These are phyloP conservation scores for Grigorovia humatica DNA, from an alignment of 805 yeast genomes.

Conservation along the genomic window DNA sequence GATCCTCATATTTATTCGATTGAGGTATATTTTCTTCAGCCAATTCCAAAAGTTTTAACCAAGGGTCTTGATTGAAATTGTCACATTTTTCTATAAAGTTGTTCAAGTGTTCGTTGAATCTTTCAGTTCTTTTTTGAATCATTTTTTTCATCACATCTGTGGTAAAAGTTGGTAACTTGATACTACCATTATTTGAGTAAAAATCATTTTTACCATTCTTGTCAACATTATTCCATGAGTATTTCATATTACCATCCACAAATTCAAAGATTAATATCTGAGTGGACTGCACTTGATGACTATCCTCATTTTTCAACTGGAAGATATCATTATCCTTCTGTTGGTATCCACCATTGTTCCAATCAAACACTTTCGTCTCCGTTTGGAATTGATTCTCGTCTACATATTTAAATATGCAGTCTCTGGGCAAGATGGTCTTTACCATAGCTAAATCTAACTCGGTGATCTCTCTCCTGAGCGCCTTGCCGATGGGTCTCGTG, in stretches of 20 bases:
- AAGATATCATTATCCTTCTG: slow-evolving; percentile 47
- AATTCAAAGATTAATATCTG: slow-evolving; percentile 69
- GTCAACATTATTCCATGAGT: slow-evolving; percentile 33
- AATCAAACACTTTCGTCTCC: slow-evolving; percentile 30
- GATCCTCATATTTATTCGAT: slow-evolving; percentile 43
- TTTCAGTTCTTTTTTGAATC: slow-evolving; percentile 46
- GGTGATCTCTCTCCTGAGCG: slow-evolving; percentile 35
- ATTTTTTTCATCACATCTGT: slow-evolving; percentile 49
- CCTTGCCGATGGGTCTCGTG: slow-evolving; percentile 41
- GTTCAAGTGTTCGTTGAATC: slow-evolving; percentile 36
- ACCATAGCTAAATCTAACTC: slow-evolving; percentile 55
- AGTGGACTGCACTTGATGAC: slow-evolving; percentile 28
- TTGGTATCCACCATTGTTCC: slow-evolving; percentile 38
- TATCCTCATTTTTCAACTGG: slow-evolving; percentile 33
- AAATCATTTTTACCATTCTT: slow-evolving; percentile 7
- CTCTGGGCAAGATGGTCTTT: slow-evolving; percentile 52
- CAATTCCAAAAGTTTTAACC: slow-evolving; percentile 29
- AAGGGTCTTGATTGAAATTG: slow-evolving; percentile 31
- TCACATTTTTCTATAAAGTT: slow-evolving; percentile 28
- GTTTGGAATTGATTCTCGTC: slow-evolving; percentile 58
- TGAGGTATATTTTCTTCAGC: slow-evolving; percentile 38
- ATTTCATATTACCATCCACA: slow-evolving; percentile 50
- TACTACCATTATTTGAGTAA: slow-evolving; percentile 25
- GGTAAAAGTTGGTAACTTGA: slow-evolving; percentile 41
- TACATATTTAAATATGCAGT: slow-evolving; percentile 60